Evolutionary conservation across 2,329 filamentous ascomycete genomes (phyloP), one percentile per base, ranked within the genome.

Genomic region (Apiospora pterosperma): DNA sequence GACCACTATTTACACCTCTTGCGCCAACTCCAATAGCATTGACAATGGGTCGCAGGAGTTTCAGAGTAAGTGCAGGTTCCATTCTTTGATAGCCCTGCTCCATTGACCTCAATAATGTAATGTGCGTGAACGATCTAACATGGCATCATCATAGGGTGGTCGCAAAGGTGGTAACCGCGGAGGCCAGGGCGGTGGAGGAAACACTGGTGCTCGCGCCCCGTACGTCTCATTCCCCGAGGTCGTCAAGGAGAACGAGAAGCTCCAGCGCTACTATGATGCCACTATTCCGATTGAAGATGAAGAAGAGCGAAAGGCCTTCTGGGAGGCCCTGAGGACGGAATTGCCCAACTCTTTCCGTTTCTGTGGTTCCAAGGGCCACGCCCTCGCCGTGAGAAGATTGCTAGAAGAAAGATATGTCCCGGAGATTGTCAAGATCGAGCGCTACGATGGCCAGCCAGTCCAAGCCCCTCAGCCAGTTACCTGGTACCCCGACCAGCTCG

Each of bases 261-360:
- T 97, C 69, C 91, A 98, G 80, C 83, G 84, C 68, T 98, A 91
- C 81, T 99, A 99, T 83, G 90, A 96, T 75, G 82, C 85, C 67
- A 84, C 94, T 36, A 84, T 92, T 6, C 86, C 93, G 65, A 81
- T 98, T 8, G 85, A 91, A 0, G 91, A 93, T 61, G 88, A 90
- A 58, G 95, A 98, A 80, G 94, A 98, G 80, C 88, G 87, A 73
- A 83, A 88, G 64, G 84, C 86, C 11, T 98, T 97, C 79, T 99
- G 96, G 96, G 85, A 86, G 41, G 88, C 91, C 0, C 82, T 98
- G 76, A 88, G 89, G 73, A 88, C 90, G 68, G 94, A 98, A 75
- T 82, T 99, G 61, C 96, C 96, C 64, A 98, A 97, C 81, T 97
- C 94, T 79, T 99, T 98, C 82, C 89, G 96, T 67, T 99, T 99